These are phyloP conservation scores for Larix sibirica DNA, from an alignment of 83 land plant genomes.

Conservation along the genomic window DNA sequence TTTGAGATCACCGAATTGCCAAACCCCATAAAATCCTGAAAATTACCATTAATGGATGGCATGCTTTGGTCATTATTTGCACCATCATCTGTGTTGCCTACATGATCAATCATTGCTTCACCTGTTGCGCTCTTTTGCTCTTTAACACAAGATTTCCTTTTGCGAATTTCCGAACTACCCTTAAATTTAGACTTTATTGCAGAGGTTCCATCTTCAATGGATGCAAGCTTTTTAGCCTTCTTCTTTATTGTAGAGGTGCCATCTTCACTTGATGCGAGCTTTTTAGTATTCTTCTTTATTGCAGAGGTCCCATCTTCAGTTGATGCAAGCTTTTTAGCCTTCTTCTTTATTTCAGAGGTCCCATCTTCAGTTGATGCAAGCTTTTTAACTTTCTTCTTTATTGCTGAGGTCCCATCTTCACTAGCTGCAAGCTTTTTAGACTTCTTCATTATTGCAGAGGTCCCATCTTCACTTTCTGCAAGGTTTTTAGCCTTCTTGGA, in stretches of 20 bases:
- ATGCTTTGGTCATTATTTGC: neutral
- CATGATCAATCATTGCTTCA: neutral
- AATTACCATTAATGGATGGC: neutral
- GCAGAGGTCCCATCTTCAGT: slow-evolving; percentile 1
- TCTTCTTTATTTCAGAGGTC: slow-evolving; percentile 19
- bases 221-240: too few species aligned
- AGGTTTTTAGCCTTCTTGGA: slow-evolving; percentile 21
- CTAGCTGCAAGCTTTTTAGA: slow-evolving; percentile 6
- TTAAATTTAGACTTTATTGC: neutral
- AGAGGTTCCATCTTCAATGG: too few species aligned
- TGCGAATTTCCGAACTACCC: neutral
- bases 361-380: neutral
- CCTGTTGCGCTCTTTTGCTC: neutral
- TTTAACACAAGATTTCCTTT: neutral
- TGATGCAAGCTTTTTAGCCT: slow-evolving; percentile 14
- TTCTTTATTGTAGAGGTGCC: too few species aligned
- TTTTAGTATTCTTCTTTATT: slow-evolving; percentile 19
- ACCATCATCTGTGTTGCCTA: neutral
- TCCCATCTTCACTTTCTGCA: neutral
- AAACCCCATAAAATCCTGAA: neutral
- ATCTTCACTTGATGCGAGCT: neutral
- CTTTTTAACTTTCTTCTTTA: slow-evolving; percentile 20
- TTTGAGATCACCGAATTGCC: slow-evolving; percentile 63
- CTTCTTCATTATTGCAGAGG: slow-evolving; percentile 21
- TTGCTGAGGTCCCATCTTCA: slow-evolving; percentile 1